These are phyloP conservation scores for Lanmaoa pseudosensibilis DNA, from an alignment of 768 basidiomycete species.

Conservation along the genomic window DNA sequence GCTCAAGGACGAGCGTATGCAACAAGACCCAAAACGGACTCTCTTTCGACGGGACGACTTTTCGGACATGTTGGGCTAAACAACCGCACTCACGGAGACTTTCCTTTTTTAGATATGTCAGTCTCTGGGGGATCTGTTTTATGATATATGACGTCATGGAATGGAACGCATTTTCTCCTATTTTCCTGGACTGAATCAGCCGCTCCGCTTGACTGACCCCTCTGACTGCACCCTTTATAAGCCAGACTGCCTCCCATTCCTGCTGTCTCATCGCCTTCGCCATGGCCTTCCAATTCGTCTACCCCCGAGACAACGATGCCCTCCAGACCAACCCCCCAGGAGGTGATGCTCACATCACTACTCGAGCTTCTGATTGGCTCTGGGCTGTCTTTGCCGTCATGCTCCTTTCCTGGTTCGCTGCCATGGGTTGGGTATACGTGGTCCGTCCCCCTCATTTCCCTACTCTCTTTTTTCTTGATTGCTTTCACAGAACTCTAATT, in stretches of 20 bases:
- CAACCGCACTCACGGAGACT: not conserved
- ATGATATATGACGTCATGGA: slow-evolving; percentile 21
- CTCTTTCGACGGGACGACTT: slow-evolving; percentile 52
- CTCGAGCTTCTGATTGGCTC: slow-evolving; percentile 49
- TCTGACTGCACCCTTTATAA: slow-evolving; percentile 14
- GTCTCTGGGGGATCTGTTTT: not conserved
- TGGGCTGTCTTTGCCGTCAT: slow-evolving; percentile 58
- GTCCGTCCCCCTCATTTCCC: slow-evolving; percentile 8
- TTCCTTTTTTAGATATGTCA: slow-evolving; percentile 19
- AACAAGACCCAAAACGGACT: slow-evolving; percentile 49
- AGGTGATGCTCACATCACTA: slow-evolving; percentile 42
- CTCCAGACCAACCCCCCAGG: slow-evolving; percentile 37
- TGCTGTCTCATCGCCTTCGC: not conserved
- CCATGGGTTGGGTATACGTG: slow-evolving; percentile 38
- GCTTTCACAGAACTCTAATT: slow-evolving; percentile 30
- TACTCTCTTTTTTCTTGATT: not conserved
- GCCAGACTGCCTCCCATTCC: not conserved
- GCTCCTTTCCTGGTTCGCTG: slow-evolving; percentile 39
- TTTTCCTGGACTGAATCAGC: slow-evolving; percentile 14
- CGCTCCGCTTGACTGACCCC: slow-evolving; percentile 9
- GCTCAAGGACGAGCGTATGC: slow-evolving; percentile 84
- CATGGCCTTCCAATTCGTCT: slow-evolving; percentile 20
- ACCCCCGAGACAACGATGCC: slow-evolving; percentile 30
- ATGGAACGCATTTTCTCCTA: slow-evolving; percentile 21
- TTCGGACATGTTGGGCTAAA: slow-evolving; percentile 44